Conservation (phyloP, 2,329 filamentous ascomycete species). For the Thielaviopsis musarum region DNA sequence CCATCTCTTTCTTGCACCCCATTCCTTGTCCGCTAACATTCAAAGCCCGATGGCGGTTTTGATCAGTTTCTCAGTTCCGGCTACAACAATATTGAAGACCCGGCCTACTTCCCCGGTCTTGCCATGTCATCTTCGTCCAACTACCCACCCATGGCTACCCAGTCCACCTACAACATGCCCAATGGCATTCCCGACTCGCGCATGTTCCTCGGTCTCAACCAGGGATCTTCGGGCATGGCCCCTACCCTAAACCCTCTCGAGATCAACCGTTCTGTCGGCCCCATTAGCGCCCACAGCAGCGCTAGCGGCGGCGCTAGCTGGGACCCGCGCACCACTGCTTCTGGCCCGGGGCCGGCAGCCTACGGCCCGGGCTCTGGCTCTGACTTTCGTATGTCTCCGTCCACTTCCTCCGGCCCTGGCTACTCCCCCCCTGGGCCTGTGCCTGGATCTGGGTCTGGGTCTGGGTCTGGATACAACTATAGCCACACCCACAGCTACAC, state of each 20-base stretch:
- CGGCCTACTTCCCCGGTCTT: not conserved
- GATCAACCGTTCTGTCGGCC: not conserved
- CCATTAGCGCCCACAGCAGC: not conserved
- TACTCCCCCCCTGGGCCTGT: not conserved
- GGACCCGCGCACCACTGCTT: not conserved
- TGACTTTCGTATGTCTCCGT: slow-evolving; percentile 2
- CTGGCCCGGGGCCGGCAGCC: not conserved
- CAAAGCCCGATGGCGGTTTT: not conserved
- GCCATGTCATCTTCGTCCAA: not conserved
- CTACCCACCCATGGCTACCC: not conserved
- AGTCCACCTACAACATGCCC: not conserved
- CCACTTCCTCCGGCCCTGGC: not conserved
- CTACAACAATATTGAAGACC: not conserved
- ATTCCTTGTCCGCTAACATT: not conserved
- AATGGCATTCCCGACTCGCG: not conserved
- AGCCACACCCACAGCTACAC: not conserved
- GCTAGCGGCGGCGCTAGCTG: not conserved
- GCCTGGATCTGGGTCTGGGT: not conserved
- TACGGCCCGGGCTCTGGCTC: not conserved
- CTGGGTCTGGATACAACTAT: not conserved
- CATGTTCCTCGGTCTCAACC: slow-evolving; percentile 3
- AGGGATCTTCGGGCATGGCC: not conserved
- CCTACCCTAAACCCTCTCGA: slow-evolving; percentile 2
- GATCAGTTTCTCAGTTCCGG: not conserved
- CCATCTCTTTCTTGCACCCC: not conserved